A percentile compares a stretch with the other conserved stretches of the same genome.
phyloP scores from a whole-genome alignment of 345 rosid species.

The Turnera subulata region DNA sequence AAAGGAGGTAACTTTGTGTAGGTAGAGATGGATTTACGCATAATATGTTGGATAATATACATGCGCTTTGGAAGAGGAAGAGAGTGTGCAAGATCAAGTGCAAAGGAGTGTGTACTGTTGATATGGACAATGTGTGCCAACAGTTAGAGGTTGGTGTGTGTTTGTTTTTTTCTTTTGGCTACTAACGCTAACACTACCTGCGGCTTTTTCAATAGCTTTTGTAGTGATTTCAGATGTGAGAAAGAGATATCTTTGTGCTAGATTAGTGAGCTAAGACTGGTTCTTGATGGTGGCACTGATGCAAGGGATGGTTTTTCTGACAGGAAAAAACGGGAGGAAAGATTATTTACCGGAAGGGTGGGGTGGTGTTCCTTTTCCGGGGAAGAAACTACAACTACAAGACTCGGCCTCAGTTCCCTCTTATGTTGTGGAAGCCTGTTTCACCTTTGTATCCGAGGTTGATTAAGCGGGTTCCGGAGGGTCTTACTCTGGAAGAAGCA shows the following conservation, averaged over 20 bases:
- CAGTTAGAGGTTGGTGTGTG: conserved; percentile 63
- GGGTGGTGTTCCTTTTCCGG: conserved; percentile 72
- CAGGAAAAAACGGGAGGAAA: conserved; percentile 93
- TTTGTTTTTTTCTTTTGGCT: background rate
- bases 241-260: too few relatives aligned
- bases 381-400: conserved; percentile 90
- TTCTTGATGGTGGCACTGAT: background rate
- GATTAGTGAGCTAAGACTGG: background rate
- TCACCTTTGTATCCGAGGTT: conserved; percentile 80
- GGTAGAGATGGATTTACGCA: conserved; percentile 98
- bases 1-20: conserved; percentile 20
- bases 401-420: conserved; percentile 74
- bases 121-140: conserved; percentile 84
- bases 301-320: conserved; percentile 14
- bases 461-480: conserved; percentile 62
- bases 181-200: too few relatives aligned
- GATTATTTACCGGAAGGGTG: conserved; percentile 71
- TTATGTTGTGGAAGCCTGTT: conserved; percentile 90
- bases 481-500: conserved; percentile 65
- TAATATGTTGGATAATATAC: conserved; percentile 91
- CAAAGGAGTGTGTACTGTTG: conserved; percentile 92
- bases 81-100: conserved; percentile 93
- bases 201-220: too few relatives aligned
- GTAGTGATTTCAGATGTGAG: too few relatives aligned
- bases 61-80: conserved; percentile 78